phyloP scores from a whole-genome alignment of 2,329 filamentous ascomycete species.

The Blastomyces silverae region DNA sequence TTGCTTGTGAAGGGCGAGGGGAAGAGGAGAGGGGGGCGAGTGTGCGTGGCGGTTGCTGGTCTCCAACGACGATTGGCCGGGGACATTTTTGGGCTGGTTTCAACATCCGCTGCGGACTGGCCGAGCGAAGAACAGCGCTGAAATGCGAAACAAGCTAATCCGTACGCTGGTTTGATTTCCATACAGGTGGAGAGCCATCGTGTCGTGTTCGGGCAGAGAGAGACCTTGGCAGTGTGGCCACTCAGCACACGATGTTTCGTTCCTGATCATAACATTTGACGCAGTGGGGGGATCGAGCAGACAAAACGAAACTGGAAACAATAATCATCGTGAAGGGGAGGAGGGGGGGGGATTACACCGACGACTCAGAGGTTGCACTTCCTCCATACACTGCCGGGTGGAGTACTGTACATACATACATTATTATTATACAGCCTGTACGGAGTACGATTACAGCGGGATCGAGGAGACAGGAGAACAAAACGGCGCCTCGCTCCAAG shows the following conservation, averaged over 20 bases:
- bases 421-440: too few relatives aligned
- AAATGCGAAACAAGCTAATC: slow-evolving; percentile 13
- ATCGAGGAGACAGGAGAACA: not conserved
- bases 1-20: too few relatives aligned
- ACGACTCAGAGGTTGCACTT: not conserved
- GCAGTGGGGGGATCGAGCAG: not conserved
- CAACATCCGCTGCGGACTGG: not conserved
- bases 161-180: not conserved
- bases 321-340: too few relatives aligned
- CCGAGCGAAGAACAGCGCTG: not conserved
- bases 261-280: slow-evolving; percentile 2
- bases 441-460: not conserved
- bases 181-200: not conserved
- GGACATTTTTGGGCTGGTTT: not conserved
- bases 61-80: not conserved
- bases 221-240: slow-evolving; percentile 1
- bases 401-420: not conserved
- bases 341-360: not conserved
- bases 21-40: too few relatives aligned
- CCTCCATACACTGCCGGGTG: not conserved
- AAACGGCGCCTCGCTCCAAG: not conserved
- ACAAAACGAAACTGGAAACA: too few relatives aligned
- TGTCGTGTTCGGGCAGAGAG: too few relatives aligned
- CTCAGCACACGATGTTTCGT: slow-evolving; percentile 5
- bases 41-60: not conserved